Base-by-base conservation (phyloP, 2,329 filamentous ascomycete genomes). In the Leptodontidium sp. region DNA sequence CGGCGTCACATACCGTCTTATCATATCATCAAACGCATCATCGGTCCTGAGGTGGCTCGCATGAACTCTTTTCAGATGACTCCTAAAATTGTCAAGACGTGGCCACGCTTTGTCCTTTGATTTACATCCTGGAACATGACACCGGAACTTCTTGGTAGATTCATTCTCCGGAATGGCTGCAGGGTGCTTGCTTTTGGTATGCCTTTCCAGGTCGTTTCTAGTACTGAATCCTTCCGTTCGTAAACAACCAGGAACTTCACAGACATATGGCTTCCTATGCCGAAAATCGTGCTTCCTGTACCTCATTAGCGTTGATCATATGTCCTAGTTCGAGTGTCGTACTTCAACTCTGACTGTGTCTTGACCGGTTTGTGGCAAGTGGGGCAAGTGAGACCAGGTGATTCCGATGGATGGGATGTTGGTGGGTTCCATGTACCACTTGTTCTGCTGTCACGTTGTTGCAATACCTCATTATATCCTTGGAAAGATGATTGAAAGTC, bases 61-160 rank as follows among this genome's bases (percentile, higher is more conserved):
- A 77, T 97, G 94, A 75, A 93, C 88, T 12, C 90, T 87, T 61
- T 82, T 83, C 57, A 97, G 84, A 77, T 98, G 94, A 45, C 91
- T 88, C 70, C 90, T 90, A 78, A 97, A 97, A 76, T 98, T 98
- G 79, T 98, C 94, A 62, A 90, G 83, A 26, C 94, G 87, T 0
- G 91, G 91, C 93, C 93, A 97, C 45, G 85, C 81, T 78, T 97
- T 97, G 1, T 82, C 82, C 70, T 84, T 89, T 29, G 82, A 86
- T 29, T 81, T 83, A 75, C 91, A 93, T 26, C 81, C 75, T 7
- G 80, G 79, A 6, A 86, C 81, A 62, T 83, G 84, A 77, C 92
- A 96, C 66, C 84, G 85, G 72, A 86, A 93, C 49, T 83, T 83
- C 69, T 85, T 85, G 55, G 81, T 83, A 0, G 80, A 81, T 9